A percentile compares a stretch with the other conserved stretches of the same genome.
Conservation (phyloP, 83 land plant genomes). For the Diphasiastrum complanatum region DNA sequence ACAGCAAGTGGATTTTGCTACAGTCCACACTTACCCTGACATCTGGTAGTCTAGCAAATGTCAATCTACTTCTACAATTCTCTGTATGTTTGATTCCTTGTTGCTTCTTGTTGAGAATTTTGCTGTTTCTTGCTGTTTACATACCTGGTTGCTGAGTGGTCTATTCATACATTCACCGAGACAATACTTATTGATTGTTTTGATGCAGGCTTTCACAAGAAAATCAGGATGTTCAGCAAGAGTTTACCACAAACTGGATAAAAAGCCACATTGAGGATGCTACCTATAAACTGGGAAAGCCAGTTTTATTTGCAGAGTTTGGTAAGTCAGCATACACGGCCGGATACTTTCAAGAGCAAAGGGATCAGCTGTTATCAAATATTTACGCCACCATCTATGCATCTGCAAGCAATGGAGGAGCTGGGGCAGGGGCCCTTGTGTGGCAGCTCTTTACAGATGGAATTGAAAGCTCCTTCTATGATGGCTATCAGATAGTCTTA, state of each 20-base stretch:
- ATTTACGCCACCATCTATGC: too few relatives aligned
- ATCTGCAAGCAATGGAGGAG: too few relatives aligned
- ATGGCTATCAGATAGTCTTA: too few relatives aligned
- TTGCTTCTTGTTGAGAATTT: too few relatives aligned
- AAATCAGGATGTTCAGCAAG: not conserved
- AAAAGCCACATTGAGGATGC: slow-evolving; percentile 20
- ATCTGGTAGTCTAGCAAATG: slow-evolving; percentile 17
- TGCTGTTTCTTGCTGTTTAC: too few relatives aligned
- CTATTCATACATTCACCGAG: slow-evolving; percentile 1
- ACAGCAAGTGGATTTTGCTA: slow-evolving; percentile 48
- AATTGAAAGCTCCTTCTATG: too few relatives aligned
- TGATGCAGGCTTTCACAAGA: not conserved
- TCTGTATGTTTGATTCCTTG: too few relatives aligned
- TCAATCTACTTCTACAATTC: not conserved
- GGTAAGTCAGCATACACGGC: slow-evolving; percentile 15
- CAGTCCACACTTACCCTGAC: slow-evolving; percentile 53
- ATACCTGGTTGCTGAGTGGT: too few relatives aligned
- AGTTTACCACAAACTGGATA: slow-evolving; percentile 20
- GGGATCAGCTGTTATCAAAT: slow-evolving; percentile 16
- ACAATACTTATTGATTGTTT: not conserved
- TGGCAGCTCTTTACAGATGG: too few relatives aligned
- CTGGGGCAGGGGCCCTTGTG: too few relatives aligned
- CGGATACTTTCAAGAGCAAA: slow-evolving; percentile 3
- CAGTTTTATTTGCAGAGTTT: slow-evolving; percentile 24
- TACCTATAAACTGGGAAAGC: slow-evolving; percentile 15